Evolutionary conservation across 306 rosid genomes (phyloP).

Genomic region (barrel medic (Medicago truncatula)): DNA sequence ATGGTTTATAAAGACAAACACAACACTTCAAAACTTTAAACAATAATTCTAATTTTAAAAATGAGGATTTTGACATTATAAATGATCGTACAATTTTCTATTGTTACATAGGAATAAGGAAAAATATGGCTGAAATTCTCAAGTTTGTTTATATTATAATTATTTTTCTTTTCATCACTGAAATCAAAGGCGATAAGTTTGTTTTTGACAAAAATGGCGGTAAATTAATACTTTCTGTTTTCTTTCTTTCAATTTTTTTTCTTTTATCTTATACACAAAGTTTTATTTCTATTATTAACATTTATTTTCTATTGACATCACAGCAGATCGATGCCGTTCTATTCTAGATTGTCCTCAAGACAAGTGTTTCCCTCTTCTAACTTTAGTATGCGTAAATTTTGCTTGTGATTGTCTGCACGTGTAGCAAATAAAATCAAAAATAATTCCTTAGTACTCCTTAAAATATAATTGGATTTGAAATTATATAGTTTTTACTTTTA

Average conservation of each 20-base stretch:
- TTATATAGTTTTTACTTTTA: no score
- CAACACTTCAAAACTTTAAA: neutral
- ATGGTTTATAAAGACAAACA: neutral
- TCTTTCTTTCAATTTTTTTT: no score
- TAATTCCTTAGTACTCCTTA: no score
- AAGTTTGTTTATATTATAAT: neutral
- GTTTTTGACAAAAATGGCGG: no score
- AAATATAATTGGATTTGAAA: no score
- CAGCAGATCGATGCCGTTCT: no score
- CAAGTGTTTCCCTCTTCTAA: no score
- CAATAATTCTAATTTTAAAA: neutral
- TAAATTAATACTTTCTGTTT: neutral
- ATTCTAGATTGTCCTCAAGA: no score
- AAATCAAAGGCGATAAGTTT: neutral
- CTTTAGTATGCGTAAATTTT: no score
- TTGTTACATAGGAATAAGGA: neutral
- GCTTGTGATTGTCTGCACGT: no score
- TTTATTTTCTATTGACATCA: neutral
- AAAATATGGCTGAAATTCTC: neutral
- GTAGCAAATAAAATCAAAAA: no score
- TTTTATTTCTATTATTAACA: neutral
- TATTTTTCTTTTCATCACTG: neutral
- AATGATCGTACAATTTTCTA: neutral
- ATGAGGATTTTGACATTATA: neutral
- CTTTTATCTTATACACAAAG: neutral